phyloP scores from a whole-genome alignment of 2,329 filamentous ascomycete species.

The Dactylonectria estremocensis region DNA sequence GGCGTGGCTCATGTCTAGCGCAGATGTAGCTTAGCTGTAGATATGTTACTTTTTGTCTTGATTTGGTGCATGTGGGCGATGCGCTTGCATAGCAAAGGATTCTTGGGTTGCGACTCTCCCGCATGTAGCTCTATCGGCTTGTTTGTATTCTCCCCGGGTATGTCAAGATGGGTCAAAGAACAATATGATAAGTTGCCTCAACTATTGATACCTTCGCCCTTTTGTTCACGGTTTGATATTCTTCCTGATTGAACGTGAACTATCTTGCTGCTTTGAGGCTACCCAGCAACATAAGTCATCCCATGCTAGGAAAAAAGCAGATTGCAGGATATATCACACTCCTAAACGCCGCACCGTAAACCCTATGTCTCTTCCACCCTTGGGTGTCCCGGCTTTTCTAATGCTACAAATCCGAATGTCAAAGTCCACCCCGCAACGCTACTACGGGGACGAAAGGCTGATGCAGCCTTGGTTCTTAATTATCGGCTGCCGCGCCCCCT shows the following conservation, averaged over 20 bases:
- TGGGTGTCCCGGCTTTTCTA: slow-evolving; percentile 26
- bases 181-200: slow-evolving; percentile 6
- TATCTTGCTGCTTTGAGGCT: not conserved
- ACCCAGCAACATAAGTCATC: not conserved
- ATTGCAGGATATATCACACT: slow-evolving; percentile 15
- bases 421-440: not conserved
- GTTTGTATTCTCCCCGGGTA: slow-evolving; percentile 3
- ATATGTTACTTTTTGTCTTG: slow-evolving; percentile 44
- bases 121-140: slow-evolving; percentile 45
- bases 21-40: slow-evolving; percentile 43
- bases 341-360: slow-evolving; percentile 40
- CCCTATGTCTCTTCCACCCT: slow-evolving; percentile 13
- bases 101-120: slow-evolving; percentile 38
- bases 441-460: not conserved
- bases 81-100: slow-evolving; percentile 44
- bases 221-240: slow-evolving; percentile 3
- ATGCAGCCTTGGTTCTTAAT: slow-evolving; percentile 1
- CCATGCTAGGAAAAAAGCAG: slow-evolving; percentile 2
- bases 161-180: slow-evolving; percentile 7
- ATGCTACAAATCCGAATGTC: slow-evolving; percentile 23
- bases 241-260: not conserved
- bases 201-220: not conserved
- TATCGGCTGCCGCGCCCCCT: slow-evolving; percentile 44
- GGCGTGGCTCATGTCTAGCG: slow-evolving; percentile 24
- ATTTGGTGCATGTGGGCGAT: slow-evolving; percentile 46